Evolutionary conservation across 495 filamentous ascomycete species (phyloP).

Genomic region (Podospora pseudoanserina): DNA sequence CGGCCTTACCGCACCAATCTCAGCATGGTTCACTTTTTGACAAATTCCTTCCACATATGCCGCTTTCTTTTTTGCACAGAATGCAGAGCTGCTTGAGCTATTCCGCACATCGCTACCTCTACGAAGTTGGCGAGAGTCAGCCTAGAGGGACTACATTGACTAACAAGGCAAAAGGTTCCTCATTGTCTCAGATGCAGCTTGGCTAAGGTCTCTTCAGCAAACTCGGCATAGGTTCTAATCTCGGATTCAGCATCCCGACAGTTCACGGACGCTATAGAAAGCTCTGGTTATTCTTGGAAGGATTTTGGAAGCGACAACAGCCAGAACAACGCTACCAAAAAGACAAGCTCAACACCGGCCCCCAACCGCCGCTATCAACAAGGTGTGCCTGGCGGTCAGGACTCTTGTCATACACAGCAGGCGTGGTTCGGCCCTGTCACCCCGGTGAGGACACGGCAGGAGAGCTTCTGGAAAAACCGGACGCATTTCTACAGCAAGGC

Average conservation of each 20-base stretch:
- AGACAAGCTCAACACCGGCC: background rate
- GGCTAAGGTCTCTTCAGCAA: background rate
- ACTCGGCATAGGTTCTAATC: conserved; percentile 3
- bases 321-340: background rate
- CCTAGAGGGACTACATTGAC: background rate
- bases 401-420: background rate
- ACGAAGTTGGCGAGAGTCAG: background rate
- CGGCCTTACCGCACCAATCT: background rate
- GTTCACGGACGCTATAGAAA: conserved; percentile 3
- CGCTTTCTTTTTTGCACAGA: background rate
- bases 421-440: background rate
- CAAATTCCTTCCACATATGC: background rate
- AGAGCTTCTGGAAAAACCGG: background rate
- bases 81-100: background rate
- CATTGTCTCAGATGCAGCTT: background rate
- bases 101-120: background rate
- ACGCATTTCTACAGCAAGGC: background rate
- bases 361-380: background rate
- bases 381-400: conserved; percentile 6
- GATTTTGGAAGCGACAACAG: background rate
- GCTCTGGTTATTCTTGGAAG: conserved; percentile 1
- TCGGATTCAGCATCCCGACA: conserved; percentile 1
- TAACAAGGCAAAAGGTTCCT: background rate
- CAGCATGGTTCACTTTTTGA: background rate
- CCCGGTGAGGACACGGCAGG: background rate